These are phyloP conservation scores for Citrus sinensis DNA, from an alignment of 345 rosid genomes.

Conservation along the genomic window DVS_A1.0 CM039167.1:8972501-8973000, in stretches of 20 bases:
- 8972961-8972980: slow-evolving; percentile 43
- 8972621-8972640: background rate
- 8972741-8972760: slow-evolving; percentile 33
- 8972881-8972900: slow-evolving; percentile 36
- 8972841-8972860: slow-evolving; percentile 44
- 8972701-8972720: slow-evolving; percentile 30
- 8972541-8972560: too few relatives aligned
- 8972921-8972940: slow-evolving; percentile 52
- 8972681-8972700: background rate
- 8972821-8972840: slow-evolving; percentile 41
- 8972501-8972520: too few relatives aligned
- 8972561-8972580: background rate
- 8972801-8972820: slow-evolving; percentile 52
- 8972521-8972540: too few relatives aligned
- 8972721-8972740: slow-evolving; percentile 45
- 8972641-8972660: background rate
- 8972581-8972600: background rate
- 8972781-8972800: slow-evolving; percentile 39
- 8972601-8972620: too few relatives aligned
- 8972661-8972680: background rate
- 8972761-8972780: slow-evolving; percentile 40
- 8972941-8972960: slow-evolving; percentile 35
- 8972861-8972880: slow-evolving; percentile 36
- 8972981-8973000: slow-evolving; percentile 34
- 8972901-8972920: slow-evolving; percentile 43